These are phyloP conservation scores for Fusarium stilboides DNA, from an alignment of 2,329 filamentous ascomycete genomes.

Conservation along the genomic window DNA sequence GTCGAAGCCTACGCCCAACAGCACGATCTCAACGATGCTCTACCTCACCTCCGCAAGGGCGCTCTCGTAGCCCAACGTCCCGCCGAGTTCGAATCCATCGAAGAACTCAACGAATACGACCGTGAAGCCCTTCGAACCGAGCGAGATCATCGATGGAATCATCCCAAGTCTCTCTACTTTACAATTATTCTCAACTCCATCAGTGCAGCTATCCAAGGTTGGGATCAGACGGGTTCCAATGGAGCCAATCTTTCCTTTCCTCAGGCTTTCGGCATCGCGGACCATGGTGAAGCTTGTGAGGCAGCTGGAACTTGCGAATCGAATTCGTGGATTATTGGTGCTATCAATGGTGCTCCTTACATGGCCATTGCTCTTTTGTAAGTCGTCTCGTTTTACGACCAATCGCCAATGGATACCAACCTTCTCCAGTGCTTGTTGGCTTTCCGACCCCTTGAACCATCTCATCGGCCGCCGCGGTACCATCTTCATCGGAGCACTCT, in stretches of 20 bases:
- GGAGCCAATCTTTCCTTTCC: too few relatives aligned
- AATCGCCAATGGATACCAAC: not conserved
- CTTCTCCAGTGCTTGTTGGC: conserved; percentile 66
- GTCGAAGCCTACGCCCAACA: conserved; percentile 69
- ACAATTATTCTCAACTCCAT: too few relatives aligned
- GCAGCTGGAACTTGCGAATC: too few relatives aligned
- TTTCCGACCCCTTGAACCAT: conserved; percentile 74
- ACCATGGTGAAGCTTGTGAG: too few relatives aligned
- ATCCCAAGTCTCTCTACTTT: too few relatives aligned
- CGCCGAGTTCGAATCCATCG: conserved; percentile 62
- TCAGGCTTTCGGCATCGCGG: too few relatives aligned
- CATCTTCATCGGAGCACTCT: conserved; percentile 75
- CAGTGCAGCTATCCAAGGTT: too few relatives aligned
- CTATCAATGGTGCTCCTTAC: too few relatives aligned
- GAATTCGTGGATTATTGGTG: too few relatives aligned
- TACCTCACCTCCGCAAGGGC: conserved; percentile 55
- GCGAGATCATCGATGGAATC: too few relatives aligned
- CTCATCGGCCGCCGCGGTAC: conserved; percentile 72
- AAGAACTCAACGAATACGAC: conserved; percentile 62
- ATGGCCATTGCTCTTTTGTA: too few relatives aligned
- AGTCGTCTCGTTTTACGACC: not conserved
- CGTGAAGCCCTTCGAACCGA: conserved; percentile 46
- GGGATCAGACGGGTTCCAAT: too few relatives aligned
- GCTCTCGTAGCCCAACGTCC: conserved; percentile 58
- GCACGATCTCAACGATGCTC: conserved; percentile 61